Base-by-base conservation (phyloP, 768 basidiomycete genomes). In the Ramaria sp. region DNA sequence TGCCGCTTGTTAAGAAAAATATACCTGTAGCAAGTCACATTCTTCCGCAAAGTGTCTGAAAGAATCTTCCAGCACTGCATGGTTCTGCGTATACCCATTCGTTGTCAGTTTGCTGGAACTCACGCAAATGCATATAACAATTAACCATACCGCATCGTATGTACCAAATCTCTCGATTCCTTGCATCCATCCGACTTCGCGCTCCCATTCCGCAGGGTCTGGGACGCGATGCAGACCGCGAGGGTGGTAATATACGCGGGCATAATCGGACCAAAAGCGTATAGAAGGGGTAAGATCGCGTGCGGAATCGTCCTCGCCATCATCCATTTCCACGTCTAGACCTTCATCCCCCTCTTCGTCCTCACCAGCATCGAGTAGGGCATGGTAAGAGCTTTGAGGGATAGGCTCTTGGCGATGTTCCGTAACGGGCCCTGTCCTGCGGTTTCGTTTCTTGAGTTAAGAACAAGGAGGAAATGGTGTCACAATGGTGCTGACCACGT, bases 1-100 rank as follows among this genome's bases (percentile, higher is more conserved):
- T 42, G 18, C 5, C 24, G 2, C 48, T 7, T 50, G 42, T n/a
- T 36, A 16, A 48, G 51, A 41, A 32, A 44, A 49, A 52, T 25
- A 9, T 59, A 85, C 87, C 78, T 88, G 88, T 13, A 83, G 71
- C 50, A 76, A 75, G 63, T 88, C 77, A 61, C 85, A 86, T 59
- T 88, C 86, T 63, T 91, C 88, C 4, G 85, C 73, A 52, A 85
- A 77, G 15, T 74, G 68, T 16, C 88, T 76, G 50, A 89, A 70
- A 12, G 79, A 71, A 4, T 76, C 79, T 41, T 89, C 86, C 78
- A 87, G 81, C 47, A 88, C 61, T 48, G 75, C 76, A n/a, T 67
- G 67, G 42, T 79, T 76, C 86, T 88, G 27, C 9, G 18, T 22
- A 52, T 9, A 43, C 10, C 20, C 55, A 6, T 20, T 22, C 52